Conservation (phyloP, 1,284 basidiomycete species). For the Rhodotorula sp. region DNA sequence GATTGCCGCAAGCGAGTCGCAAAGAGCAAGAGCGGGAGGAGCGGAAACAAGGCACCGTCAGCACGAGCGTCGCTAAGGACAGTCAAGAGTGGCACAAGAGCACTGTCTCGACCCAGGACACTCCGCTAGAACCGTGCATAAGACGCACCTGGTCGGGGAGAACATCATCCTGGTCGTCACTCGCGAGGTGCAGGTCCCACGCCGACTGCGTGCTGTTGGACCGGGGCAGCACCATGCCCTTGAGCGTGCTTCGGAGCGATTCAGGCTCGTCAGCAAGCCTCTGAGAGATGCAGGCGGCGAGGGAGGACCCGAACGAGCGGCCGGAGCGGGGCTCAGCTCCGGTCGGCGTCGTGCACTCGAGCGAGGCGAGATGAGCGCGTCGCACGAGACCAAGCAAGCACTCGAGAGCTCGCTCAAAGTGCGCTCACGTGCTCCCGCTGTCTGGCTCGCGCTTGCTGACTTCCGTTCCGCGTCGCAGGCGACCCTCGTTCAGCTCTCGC, state of each 20-base stretch:
- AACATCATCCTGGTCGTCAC: not conserved
- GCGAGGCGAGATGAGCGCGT: not conserved
- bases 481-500: conserved; percentile 19
- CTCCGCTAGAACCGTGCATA: too few relatives aligned
- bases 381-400: not conserved
- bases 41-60: not conserved
- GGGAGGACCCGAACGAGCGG: not conserved
- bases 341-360: not conserved
- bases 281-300: not conserved
- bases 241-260: not conserved
- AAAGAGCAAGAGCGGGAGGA: not conserved
- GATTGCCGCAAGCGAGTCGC: conserved; percentile 13
- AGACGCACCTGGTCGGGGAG: conserved; percentile 11
- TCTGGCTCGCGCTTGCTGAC: not conserved
- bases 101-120: not conserved
- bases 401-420: conserved; percentile 23
- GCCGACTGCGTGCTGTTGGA: conserved; percentile 8
- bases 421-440: not conserved
- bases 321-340: not conserved
- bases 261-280: not conserved
- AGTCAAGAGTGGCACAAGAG: too few relatives aligned
- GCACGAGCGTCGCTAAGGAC: not conserved
- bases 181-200: not conserved
- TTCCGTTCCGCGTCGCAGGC: conserved; percentile 2
- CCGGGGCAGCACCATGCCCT: conserved; percentile 8